A percentile compares a stretch with the other conserved stretches of the same genome.
Evolutionary conservation across 139 green algal genomes (phyloP).

Genomic region (Micractinium conductrix): DNA sequence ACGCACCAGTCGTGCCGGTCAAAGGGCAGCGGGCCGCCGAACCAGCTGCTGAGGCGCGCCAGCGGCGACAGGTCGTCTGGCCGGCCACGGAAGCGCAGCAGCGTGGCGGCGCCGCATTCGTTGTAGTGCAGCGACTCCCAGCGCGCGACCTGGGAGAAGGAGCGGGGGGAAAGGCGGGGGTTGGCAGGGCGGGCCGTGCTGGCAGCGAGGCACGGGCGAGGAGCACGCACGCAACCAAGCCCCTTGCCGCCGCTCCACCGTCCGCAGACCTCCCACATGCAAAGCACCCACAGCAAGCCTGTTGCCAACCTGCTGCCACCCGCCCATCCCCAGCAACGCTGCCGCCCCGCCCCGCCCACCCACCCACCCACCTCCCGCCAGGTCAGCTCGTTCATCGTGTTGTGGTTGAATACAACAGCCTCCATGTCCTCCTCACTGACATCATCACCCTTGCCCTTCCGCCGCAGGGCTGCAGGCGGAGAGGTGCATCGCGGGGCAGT

Average conservation of each 20-base stretch:
- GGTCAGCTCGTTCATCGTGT: slow-evolving; percentile 95
- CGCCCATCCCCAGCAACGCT: no score
- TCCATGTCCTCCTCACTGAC: slow-evolving; percentile 93
- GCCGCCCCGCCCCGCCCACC: no score
- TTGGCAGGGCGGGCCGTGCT: no score
- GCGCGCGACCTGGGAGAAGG: slow-evolving; percentile 45
- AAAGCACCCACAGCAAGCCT: neutral
- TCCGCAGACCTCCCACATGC: no score
- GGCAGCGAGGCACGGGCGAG: no score
- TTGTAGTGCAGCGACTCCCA: slow-evolving; percentile 90
- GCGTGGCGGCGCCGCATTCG: slow-evolving; percentile 71
- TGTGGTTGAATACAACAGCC: slow-evolving; percentile 76
- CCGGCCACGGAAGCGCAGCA: slow-evolving; percentile 86
- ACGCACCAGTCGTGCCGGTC: slow-evolving; percentile 92
- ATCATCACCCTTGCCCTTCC: slow-evolving; percentile 96
- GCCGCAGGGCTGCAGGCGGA: slow-evolving; percentile 71
- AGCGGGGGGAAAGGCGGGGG: no score
- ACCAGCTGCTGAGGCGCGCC: slow-evolving; percentile 68
- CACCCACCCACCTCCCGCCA: slow-evolving; percentile 75
- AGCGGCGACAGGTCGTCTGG: slow-evolving; percentile 91
- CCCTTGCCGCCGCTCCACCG: no score
- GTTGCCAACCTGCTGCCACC: neutral
- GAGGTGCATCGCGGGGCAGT: neutral
- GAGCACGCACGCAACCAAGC: no score
- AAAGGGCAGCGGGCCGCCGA: slow-evolving; percentile 83